Evolutionary conservation across 2,329 filamentous ascomycete species (phyloP).

Genomic region (Claviceps pusilla): DNA sequence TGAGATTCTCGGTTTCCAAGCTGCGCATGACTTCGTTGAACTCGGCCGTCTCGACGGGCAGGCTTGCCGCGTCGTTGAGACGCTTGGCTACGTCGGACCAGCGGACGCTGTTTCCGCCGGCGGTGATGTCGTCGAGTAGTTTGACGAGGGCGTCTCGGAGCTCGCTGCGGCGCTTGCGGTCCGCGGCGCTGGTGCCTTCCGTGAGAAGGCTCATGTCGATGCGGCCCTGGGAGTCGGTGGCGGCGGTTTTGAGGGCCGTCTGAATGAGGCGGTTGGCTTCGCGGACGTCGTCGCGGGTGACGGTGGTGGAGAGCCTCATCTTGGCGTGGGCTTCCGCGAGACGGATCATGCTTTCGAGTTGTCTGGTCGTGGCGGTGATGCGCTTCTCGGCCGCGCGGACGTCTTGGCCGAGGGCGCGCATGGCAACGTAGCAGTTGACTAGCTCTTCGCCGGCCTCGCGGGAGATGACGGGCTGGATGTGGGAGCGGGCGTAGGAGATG

Average conservation of each 20-base stretch:
- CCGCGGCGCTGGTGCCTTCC: constrained; percentile 82
- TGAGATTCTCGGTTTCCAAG: constrained; percentile 70
- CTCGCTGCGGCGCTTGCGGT: constrained; percentile 68
- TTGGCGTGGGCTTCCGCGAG: constrained; percentile 92
- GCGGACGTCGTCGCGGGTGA: constrained; percentile 67
- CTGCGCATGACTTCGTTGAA: constrained; percentile 68
- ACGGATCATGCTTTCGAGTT: constrained; percentile 97
- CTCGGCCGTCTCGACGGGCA: constrained; percentile 61
- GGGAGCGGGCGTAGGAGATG: constrained; percentile 85
- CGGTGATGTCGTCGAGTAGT: constrained; percentile 67
- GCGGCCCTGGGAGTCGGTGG: constrained; percentile 82
- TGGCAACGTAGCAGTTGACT: constrained; percentile 75
- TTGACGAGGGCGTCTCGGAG: constrained; percentile 64
- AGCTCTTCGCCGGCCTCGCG: constrained; percentile 70
- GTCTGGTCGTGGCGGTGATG: constrained; percentile 92
- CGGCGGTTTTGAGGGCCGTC: constrained; percentile 85
- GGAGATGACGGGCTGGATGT: constrained; percentile 71
- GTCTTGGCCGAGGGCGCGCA: constrained; percentile 84
- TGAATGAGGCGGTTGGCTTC: constrained; percentile 91
- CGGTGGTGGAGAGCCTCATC: constrained; percentile 70
- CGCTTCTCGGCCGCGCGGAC: constrained; percentile 81
- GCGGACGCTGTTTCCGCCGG: constrained; percentile 51
- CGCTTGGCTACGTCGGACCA: constrained; percentile 64
- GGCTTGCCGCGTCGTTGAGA: constrained; percentile 55
- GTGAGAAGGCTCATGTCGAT: constrained; percentile 96